A percentile compares a stretch with the other conserved stretches of the same genome.
phyloP scores from a whole-genome alignment of 768 basidiomycete genomes.

The Galerina sulciceps region DNA sequence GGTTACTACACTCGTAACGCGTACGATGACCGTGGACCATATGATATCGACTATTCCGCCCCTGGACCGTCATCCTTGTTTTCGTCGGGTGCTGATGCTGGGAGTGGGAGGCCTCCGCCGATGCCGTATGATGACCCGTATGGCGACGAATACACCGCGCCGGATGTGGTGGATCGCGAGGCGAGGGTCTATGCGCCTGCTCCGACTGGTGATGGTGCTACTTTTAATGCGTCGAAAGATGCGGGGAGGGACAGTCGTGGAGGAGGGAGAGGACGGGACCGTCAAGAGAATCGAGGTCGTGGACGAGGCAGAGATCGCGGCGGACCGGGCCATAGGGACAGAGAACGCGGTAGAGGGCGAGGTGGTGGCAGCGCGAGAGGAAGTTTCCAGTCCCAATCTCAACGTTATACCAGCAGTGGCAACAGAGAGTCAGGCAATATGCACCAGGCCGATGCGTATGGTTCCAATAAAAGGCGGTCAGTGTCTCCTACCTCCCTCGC shows the following conservation, averaged over 20 bases:
- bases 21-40: slow-evolving; percentile 69
- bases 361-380: slow-evolving; percentile 21
- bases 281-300: slow-evolving; percentile 18
- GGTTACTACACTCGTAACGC: slow-evolving; percentile 56
- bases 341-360: slow-evolving; percentile 32
- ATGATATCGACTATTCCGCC: slow-evolving; percentile 66
- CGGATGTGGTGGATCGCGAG: slow-evolving; percentile 22
- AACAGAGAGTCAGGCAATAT: neutral
- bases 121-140: slow-evolving; percentile 85
- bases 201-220: neutral
- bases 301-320: slow-evolving; percentile 45
- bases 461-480: slow-evolving; percentile 6
- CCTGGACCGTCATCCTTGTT: slow-evolving; percentile 32
- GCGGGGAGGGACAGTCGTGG: slow-evolving; percentile 4
- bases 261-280: slow-evolving; percentile 16
- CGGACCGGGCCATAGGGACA: slow-evolving; percentile 34
- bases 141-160: slow-evolving; percentile 45
- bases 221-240: neutral
- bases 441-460: neutral
- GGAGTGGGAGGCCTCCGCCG: slow-evolving; percentile 56
- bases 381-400: neutral
- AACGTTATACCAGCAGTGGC: neutral
- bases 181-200: neutral
- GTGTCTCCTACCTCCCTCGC: slow-evolving; percentile 46
- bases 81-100: neutral